A percentile compares a stretch with the other conserved stretches of the same genome.
These are phyloP conservation scores for Begonia masoniana DNA, from an alignment of 306 rosid species.

Conservation along the genomic window DNA sequence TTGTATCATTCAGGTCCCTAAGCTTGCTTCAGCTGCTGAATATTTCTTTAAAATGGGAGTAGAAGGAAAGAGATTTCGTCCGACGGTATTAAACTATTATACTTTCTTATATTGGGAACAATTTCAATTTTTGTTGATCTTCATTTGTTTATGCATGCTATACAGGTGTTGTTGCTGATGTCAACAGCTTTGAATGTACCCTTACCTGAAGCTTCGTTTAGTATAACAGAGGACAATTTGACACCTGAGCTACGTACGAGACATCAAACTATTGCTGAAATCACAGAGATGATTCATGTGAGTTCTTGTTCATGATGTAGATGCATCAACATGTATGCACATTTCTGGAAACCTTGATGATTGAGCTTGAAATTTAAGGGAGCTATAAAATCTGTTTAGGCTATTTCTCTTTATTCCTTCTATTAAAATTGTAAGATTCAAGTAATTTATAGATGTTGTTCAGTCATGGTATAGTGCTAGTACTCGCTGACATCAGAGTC, in stretches of 20 bases:
- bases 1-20: conserved; percentile 62
- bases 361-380: background rate
- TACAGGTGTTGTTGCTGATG: conserved; percentile 85
- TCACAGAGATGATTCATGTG: conserved; percentile 97
- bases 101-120: background rate
- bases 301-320: conserved; percentile 23
- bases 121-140: background rate
- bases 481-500: no score
- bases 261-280: conserved; percentile 87
- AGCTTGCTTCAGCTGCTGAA: conserved; percentile 95
- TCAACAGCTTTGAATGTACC: conserved; percentile 61
- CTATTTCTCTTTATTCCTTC: no score
- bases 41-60: conserved; percentile 90
- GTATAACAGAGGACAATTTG: conserved; percentile 26
- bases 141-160: conserved; percentile 1
- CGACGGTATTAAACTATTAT: conserved; percentile 50
- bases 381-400: no score
- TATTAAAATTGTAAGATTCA: no score
- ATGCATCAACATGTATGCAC: conserved; percentile 6
- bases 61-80: conserved; percentile 96
- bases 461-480: no score
- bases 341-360: background rate
- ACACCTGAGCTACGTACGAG: conserved; percentile 53
- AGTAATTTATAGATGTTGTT: no score
- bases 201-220: conserved; percentile 21